Percentiles rank a stretch among this genome's conserved stretches.
Conservation (phyloP, 2,329 filamentous ascomycete species). For the Apiospora aurea region DNA sequence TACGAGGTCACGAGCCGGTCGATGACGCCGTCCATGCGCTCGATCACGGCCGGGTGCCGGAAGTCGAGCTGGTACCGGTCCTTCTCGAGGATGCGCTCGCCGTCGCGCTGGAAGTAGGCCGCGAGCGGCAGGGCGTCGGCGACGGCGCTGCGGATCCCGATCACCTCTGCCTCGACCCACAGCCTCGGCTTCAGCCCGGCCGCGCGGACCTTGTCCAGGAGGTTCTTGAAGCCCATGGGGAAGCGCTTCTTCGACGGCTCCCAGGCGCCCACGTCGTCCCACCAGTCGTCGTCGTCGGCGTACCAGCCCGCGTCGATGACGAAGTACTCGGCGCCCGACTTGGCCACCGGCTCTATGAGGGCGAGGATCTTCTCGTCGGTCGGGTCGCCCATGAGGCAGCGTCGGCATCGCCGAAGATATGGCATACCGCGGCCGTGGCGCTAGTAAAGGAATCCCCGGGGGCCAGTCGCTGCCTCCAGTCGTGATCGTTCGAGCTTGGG, state of each 20-base stretch:
- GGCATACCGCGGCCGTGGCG: background rate
- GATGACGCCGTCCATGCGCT: background rate
- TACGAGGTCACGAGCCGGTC: background rate
- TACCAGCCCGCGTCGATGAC: slow-evolving; percentile 11
- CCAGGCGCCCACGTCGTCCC: background rate
- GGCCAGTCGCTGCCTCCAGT: background rate
- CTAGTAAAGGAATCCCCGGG: background rate
- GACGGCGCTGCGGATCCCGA: background rate
- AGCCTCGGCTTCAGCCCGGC: background rate
- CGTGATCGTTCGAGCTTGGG: background rate
- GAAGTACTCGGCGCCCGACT: slow-evolving; percentile 9
- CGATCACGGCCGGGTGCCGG: background rate
- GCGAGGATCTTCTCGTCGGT: slow-evolving; percentile 1
- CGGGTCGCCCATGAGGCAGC: slow-evolving; percentile 2
- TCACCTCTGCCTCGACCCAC: background rate
- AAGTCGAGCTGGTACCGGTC: slow-evolving; percentile 8
- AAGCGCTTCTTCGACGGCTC: background rate
- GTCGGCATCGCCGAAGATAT: background rate
- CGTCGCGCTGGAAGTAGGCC: slow-evolving; percentile 15
- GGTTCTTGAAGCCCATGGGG: background rate
- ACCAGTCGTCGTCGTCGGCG: slow-evolving; percentile 8
- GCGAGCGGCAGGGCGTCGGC: background rate
- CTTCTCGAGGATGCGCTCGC: background rate
- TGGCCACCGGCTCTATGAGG: background rate
- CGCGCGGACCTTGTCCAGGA: background rate